phyloP scores from a whole-genome alignment of 345 rosid species.

The Moricandia arvensis region DNA sequence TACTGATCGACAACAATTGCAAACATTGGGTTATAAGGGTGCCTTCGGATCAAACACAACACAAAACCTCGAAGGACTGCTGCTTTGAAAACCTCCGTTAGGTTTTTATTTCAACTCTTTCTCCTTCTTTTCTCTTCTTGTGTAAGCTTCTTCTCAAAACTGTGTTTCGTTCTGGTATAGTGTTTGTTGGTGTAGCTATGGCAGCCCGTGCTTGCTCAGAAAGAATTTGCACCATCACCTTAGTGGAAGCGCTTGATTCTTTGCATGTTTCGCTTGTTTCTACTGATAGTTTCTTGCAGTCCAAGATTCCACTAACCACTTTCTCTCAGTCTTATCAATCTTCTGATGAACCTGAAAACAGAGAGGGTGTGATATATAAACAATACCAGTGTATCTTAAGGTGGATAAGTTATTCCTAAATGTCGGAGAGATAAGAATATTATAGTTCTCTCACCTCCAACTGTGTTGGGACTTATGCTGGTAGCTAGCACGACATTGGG shows the following conservation, averaged over 20 bases:
- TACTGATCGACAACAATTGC: conserved; percentile 34
- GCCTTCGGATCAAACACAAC: conserved; percentile 59
- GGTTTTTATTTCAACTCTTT: conserved; percentile 60
- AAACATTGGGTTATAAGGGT: conserved; percentile 51
- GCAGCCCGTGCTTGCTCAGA: conserved; percentile 76
- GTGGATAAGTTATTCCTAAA: too few relatives aligned
- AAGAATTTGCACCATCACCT: conserved; percentile 94
- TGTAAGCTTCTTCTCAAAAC: conserved; percentile 48
- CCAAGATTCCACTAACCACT: conserved; percentile 66
- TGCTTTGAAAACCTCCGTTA: conserved; percentile 47
- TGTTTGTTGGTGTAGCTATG: conserved; percentile 56
- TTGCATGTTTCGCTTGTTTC: conserved; percentile 94
- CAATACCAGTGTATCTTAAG: background rate
- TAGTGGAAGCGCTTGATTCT: conserved; percentile 78
- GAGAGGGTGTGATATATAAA: background rate
- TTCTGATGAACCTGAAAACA: conserved; percentile 63
- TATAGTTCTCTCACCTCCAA: background rate
- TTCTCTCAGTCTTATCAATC: conserved; percentile 75
- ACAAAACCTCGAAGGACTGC: conserved; percentile 51
- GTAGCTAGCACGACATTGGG: background rate
- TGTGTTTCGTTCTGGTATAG: conserved; percentile 32
- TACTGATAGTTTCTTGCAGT: conserved; percentile 84
- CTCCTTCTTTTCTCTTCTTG: conserved; percentile 52
- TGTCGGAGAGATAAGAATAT: background rate
- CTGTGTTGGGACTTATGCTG: background rate